A percentile compares a stretch with the other conserved stretches of the same genome.
These are phyloP conservation scores for Ogataea trehaloabstinens DNA, from an alignment of 805 yeast species.

Conservation along the genomic window DNA sequence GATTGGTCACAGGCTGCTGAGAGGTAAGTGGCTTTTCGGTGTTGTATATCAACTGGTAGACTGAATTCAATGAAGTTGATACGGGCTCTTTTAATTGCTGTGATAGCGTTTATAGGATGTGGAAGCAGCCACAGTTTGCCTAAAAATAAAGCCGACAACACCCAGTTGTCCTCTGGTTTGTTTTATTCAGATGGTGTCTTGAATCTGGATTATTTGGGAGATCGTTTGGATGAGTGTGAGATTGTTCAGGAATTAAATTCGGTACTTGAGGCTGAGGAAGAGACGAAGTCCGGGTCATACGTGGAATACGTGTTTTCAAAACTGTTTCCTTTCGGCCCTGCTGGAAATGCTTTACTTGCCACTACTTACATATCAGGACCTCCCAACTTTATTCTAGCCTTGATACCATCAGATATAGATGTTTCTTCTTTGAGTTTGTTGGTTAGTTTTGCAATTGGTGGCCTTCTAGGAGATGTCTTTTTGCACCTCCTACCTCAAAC, in stretches of 20 bases:
- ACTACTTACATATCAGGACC: conserved; percentile 63
- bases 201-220: conserved; percentile 37
- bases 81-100: background rate
- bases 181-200: conserved; percentile 41
- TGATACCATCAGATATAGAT: conserved; percentile 56
- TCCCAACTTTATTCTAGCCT: conserved; percentile 54
- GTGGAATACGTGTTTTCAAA: conserved; percentile 40
- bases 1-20: background rate
- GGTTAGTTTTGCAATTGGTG: conserved; percentile 75
- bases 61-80: background rate
- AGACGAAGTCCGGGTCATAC: conserved; percentile 17
- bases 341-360: conserved; percentile 60
- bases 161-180: conserved; percentile 4
- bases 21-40: background rate
- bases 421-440: conserved; percentile 50
- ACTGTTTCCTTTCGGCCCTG: conserved; percentile 54
- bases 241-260: conserved; percentile 40
- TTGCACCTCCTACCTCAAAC: conserved; percentile 71
- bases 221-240: conserved; percentile 32
- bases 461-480: conserved; percentile 72
- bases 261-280: conserved; percentile 4
- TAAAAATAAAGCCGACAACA: background rate
- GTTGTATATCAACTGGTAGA: no score
- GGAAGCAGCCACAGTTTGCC: background rate
- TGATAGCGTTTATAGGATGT: background rate